These are phyloP conservation scores for Rhizopus stolonifer DNA, from an alignment of 371 early-diverging fungal species.

Conservation along the genomic window DNA sequence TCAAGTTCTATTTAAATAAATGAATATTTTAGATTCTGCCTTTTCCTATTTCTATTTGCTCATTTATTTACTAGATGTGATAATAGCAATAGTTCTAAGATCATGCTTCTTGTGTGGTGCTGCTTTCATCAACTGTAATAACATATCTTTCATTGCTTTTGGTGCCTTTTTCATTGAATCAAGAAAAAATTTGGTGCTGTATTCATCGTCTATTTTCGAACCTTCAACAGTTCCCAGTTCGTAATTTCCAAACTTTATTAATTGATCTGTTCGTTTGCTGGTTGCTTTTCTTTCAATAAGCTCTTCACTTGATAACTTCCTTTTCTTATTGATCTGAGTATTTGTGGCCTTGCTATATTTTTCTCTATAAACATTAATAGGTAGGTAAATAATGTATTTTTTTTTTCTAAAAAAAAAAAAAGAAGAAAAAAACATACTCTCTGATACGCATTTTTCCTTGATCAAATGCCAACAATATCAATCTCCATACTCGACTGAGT, in stretches of 20 bases:
- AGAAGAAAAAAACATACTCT: slow-evolving; percentile 4
- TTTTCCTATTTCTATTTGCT: neutral
- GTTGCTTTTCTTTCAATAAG: slow-evolving; percentile 1
- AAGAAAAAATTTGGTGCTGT: neutral
- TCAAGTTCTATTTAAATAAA: slow-evolving; percentile 2
- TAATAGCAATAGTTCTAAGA: neutral
- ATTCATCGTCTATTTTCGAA: neutral
- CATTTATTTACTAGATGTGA: slow-evolving; percentile 1
- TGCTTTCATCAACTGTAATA: slow-evolving; percentile 2
- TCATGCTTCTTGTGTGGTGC: neutral
- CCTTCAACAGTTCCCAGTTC: neutral
- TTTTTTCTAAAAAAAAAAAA: neutral
- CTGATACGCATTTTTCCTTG: slow-evolving; percentile 3
- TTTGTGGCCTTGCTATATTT: neutral
- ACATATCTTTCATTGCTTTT: slow-evolving; percentile 8
- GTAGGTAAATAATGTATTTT: neutral
- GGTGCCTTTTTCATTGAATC: slow-evolving; percentile 1
- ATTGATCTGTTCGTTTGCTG: neutral
- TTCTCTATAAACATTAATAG: neutral
- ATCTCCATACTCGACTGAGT: neutral
- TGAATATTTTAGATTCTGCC: neutral
- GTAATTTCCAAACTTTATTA: neutral
- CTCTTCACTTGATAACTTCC: neutral
- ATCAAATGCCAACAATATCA: slow-evolving; percentile 1
- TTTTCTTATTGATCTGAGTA: neutral